Conservation (phyloP, 108 stramenopile genomes). For the Nannochloropsis salina region DNA sequence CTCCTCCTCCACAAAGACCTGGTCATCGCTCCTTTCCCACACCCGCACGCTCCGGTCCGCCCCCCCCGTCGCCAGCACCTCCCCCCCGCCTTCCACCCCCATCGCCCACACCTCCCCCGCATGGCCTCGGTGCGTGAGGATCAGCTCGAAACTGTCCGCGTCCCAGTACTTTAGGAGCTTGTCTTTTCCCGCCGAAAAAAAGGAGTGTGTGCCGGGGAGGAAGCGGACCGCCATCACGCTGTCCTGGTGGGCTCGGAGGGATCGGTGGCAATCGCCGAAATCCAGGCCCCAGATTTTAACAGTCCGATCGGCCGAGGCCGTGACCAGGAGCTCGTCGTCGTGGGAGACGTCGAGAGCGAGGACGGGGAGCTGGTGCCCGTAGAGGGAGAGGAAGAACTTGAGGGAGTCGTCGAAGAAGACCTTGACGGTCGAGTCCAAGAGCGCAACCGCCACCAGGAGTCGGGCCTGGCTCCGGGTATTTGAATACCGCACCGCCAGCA, state of each 20-base stretch:
- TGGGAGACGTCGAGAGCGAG: constrained; percentile 83
- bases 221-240: constrained; percentile 83
- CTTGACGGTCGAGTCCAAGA: constrained; percentile 88
- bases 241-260: constrained; percentile 92
- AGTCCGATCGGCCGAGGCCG: constrained; percentile 93
- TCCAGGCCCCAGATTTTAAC: constrained; percentile 98
- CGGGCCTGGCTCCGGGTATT: constrained; percentile 60
- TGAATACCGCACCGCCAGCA: constrained; percentile 81
- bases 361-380: constrained; percentile 93
- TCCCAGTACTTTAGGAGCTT: constrained; percentile 90
- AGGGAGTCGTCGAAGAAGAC: constrained; percentile 81
- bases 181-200: constrained; percentile 91
- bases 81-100: constrained; percentile 43
- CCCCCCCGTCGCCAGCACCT: not conserved
- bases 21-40: constrained; percentile 92
- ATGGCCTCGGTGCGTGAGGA: constrained; percentile 79
- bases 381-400: constrained; percentile 87
- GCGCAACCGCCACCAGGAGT: constrained; percentile 63
- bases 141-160: constrained; percentile 90
- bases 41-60: constrained; percentile 64
- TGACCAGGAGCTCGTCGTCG: constrained; percentile 86
- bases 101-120: constrained; percentile 73
- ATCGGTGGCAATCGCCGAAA: constrained; percentile 97
- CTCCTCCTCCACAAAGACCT: constrained; percentile 94
- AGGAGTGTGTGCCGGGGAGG: constrained; percentile 81